Conservation (phyloP, 345 rosid genomes). For the Brassica juncea region DNA sequence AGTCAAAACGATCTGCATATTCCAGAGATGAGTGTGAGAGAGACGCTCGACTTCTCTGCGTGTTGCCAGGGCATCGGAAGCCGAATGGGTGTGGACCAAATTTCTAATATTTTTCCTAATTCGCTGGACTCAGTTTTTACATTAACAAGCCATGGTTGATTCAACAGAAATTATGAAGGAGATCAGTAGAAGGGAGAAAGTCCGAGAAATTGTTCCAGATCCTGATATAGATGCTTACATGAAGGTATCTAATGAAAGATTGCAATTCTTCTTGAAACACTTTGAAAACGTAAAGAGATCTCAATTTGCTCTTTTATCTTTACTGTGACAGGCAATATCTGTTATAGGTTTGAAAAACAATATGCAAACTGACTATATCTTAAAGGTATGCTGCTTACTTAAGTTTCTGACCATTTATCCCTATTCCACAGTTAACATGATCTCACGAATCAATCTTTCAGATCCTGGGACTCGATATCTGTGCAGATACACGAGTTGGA, state of each 20-base stretch:
- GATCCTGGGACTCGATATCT: slow-evolving; percentile 50
- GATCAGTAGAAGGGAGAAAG: slow-evolving; percentile 61
- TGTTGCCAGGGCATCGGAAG: slow-evolving; percentile 62
- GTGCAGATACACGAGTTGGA: slow-evolving; percentile 45
- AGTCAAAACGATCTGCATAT: slow-evolving; percentile 71
- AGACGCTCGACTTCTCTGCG: slow-evolving; percentile 65
- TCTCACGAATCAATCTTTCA: slow-evolving; percentile 12
- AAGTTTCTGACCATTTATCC: slow-evolving; percentile 3
- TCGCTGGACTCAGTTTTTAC: not conserved
- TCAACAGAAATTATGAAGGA: slow-evolving; percentile 56
- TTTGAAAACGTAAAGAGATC: not conserved
- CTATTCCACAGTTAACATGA: not conserved
- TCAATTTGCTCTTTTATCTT: not conserved
- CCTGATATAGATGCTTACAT: slow-evolving; percentile 62
- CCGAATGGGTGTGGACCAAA: slow-evolving; percentile 44
- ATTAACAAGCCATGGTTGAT: not conserved
- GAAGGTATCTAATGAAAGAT: slow-evolving; percentile 46
- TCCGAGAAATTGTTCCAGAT: slow-evolving; percentile 57
- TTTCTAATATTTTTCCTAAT: not conserved
- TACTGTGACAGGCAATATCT: slow-evolving; percentile 44
- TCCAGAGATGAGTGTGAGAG: slow-evolving; percentile 67
- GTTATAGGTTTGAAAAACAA: slow-evolving; percentile 42
- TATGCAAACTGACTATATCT: slow-evolving; percentile 53
- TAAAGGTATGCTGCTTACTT: slow-evolving; percentile 39
- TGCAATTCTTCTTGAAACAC: not conserved